phyloP scores from a whole-genome alignment of 805 yeast species.

The Schizosaccharomyces octosporus region DNA sequence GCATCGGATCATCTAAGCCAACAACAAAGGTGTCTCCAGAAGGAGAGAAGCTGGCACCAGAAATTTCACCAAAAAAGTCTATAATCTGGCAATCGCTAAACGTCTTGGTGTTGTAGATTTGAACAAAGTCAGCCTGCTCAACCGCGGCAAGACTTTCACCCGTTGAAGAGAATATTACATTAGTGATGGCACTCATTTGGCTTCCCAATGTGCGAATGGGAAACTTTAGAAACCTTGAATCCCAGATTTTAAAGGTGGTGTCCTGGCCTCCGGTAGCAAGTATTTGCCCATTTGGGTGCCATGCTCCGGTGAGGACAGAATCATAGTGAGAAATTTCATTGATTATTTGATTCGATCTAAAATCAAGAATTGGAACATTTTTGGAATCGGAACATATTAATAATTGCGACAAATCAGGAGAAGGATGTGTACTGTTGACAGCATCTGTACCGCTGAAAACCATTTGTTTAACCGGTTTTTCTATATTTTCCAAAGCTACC shows the following conservation, averaged over 20 bases:
- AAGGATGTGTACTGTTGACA: slow-evolving; percentile 24
- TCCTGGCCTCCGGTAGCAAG: slow-evolving; percentile 39
- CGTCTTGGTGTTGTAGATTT: slow-evolving; percentile 13
- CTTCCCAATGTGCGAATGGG: slow-evolving; percentile 15
- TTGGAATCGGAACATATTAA: not conserved
- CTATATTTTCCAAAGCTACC: not conserved
- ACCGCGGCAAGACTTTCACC: slow-evolving; percentile 29
- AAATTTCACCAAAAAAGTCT: slow-evolving; percentile 32
- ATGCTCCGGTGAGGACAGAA: slow-evolving; percentile 35
- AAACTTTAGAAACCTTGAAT: slow-evolving; percentile 16
- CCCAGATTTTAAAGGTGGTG: slow-evolving; percentile 19
- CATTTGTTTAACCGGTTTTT: not conserved
- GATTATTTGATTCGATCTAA: not conserved
- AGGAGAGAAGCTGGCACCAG: slow-evolving; percentile 24
- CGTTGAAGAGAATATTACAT: slow-evolving; percentile 23
- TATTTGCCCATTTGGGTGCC: slow-evolving; percentile 21
- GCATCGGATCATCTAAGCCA: slow-evolving; percentile 29
- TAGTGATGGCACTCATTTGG: slow-evolving; percentile 25
- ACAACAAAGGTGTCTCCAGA: slow-evolving; percentile 17
- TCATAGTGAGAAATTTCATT: slow-evolving; percentile 19
- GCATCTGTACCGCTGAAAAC: slow-evolving; percentile 11
- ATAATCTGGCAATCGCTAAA: slow-evolving; percentile 24
- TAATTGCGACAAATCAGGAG: slow-evolving; percentile 14
- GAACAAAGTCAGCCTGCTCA: slow-evolving; percentile 34
- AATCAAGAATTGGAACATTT: not conserved